These are phyloP conservation scores for Lactarius sanguifluus DNA, from an alignment of 768 basidiomycete genomes.

Conservation along the genomic window DNA sequence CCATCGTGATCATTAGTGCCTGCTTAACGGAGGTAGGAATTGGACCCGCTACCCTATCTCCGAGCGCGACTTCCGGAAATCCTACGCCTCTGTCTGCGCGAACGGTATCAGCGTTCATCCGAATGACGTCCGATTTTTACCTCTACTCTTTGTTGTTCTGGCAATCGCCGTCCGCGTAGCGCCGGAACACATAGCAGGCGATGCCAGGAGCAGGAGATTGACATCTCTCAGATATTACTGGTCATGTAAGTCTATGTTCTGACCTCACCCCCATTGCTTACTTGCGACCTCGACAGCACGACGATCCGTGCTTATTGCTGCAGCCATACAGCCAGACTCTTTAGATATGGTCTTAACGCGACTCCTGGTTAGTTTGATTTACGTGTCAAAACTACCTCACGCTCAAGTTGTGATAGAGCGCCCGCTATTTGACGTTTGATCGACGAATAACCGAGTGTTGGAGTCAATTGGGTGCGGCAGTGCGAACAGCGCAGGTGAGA, in stretches of 20 bases:
- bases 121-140: slow-evolving; percentile 80
- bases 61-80: slow-evolving; percentile 74
- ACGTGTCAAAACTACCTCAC: slow-evolving; percentile 1
- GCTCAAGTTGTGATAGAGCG: slow-evolving; percentile 48
- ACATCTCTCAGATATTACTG: slow-evolving; percentile 92
- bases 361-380: slow-evolving; percentile 53
- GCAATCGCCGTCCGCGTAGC: slow-evolving; percentile 85
- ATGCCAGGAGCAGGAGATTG: slow-evolving; percentile 68
- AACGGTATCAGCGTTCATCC: slow-evolving; percentile 68
- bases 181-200: slow-evolving; percentile 81
- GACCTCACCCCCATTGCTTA: slow-evolving; percentile 18
- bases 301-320: slow-evolving; percentile 83
- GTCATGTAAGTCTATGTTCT: slow-evolving; percentile 69
- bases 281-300: slow-evolving; percentile 54
- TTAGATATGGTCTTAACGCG: slow-evolving; percentile 90
- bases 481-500: slow-evolving; percentile 74
- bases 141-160: slow-evolving; percentile 89
- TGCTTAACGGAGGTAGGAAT: slow-evolving; percentile 53
- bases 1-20: slow-evolving; percentile 12
- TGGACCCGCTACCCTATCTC: slow-evolving; percentile 93
- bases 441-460: slow-evolving; percentile 92
- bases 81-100: slow-evolving; percentile 62
- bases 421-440: slow-evolving; percentile 69
- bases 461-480: slow-evolving; percentile 92
- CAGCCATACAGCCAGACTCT: slow-evolving; percentile 91